Evolutionary conservation across 2,329 filamentous ascomycete species (phyloP).

Genomic region (Chrysoporthe deuterocubensis): DNA sequence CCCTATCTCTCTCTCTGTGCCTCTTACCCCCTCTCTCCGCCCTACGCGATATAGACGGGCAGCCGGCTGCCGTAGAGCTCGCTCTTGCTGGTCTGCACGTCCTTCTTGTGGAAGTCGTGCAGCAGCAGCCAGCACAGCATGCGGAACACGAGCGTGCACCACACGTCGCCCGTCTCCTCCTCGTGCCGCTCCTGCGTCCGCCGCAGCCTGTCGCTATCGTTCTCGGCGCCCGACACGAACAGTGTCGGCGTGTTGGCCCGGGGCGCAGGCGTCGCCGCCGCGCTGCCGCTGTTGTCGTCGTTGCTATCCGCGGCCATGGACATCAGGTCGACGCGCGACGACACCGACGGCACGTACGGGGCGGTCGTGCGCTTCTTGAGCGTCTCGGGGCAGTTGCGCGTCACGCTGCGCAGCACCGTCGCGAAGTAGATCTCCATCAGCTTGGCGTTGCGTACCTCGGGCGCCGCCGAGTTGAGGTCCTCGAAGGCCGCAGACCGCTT

Average conservation of each 20-base stretch:
- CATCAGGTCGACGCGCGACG: slow-evolving; percentile 16
- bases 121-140: slow-evolving; percentile 64
- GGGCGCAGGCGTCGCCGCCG: slow-evolving; percentile 17
- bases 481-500: slow-evolving; percentile 40
- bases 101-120: slow-evolving; percentile 60
- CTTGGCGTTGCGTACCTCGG: slow-evolving; percentile 52
- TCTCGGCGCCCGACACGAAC: slow-evolving; percentile 12
- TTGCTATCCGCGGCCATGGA: neutral
- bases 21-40: neutral
- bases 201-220: slow-evolving; percentile 16
- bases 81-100: slow-evolving; percentile 56
- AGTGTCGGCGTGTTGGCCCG: slow-evolving; percentile 23
- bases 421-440: slow-evolving; percentile 60
- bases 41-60: slow-evolving; percentile 57
- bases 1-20: neutral
- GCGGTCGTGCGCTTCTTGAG: slow-evolving; percentile 33
- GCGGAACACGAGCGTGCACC: slow-evolving; percentile 58
- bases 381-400: slow-evolving; percentile 39
- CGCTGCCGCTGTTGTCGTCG: slow-evolving; percentile 11
- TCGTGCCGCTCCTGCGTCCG: slow-evolving; percentile 21
- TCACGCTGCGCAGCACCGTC: slow-evolving; percentile 46
- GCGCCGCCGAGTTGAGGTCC: slow-evolving; percentile 50
- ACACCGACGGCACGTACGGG: slow-evolving; percentile 29
- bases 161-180: slow-evolving; percentile 45
- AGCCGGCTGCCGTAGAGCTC: slow-evolving; percentile 58